Conservation (phyloP, 2,329 filamentous ascomycete genomes). For the Penicillium brevicompactum region DNA sequence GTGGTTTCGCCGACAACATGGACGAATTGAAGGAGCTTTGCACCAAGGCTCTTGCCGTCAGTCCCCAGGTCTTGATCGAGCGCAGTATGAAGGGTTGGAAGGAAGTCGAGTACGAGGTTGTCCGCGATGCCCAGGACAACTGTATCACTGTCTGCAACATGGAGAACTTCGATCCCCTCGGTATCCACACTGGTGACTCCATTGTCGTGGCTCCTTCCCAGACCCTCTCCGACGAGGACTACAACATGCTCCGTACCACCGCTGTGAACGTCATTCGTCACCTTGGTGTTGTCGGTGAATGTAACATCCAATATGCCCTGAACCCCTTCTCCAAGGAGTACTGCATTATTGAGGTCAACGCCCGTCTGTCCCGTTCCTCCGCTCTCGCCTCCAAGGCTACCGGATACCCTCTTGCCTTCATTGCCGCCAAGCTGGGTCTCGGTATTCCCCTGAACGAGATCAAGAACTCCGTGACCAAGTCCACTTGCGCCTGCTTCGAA, state of each 20-base stretch:
- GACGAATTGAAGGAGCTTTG: constrained; percentile 82
- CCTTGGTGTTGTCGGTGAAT: constrained; percentile 95
- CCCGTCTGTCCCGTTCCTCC: constrained; percentile 90
- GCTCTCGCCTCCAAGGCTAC: constrained; percentile 96
- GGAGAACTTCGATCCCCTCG: constrained; percentile 99
- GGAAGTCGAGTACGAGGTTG: constrained; percentile 98
- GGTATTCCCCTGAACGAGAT: constrained; percentile 96
- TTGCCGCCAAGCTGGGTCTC: constrained; percentile 93
- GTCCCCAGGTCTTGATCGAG: constrained; percentile 94
- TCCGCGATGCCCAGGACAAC: constrained; percentile 92
- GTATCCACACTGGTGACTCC: constrained; percentile 96
- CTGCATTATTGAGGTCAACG: constrained; percentile 99
- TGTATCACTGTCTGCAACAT: constrained; percentile 99
- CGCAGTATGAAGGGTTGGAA: constrained; percentile 99
- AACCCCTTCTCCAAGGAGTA: constrained; percentile 96
- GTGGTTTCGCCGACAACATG: constrained; percentile 91
- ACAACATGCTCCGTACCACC: constrained; percentile 97
- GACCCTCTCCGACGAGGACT: constrained; percentile 95
- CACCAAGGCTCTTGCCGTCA: constrained; percentile 91
- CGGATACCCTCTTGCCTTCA: constrained; percentile 93
- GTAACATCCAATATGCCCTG: constrained; percentile 97
- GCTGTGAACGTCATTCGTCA: constrained; percentile 97
- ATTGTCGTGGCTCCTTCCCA: constrained; percentile 98
- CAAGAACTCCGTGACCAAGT: constrained; percentile 91
- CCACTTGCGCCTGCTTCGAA: constrained; percentile 96